Base-by-base conservation (phyloP, 495 filamentous ascomycete genomes). In the Aspergillus baeticus region DNA sequence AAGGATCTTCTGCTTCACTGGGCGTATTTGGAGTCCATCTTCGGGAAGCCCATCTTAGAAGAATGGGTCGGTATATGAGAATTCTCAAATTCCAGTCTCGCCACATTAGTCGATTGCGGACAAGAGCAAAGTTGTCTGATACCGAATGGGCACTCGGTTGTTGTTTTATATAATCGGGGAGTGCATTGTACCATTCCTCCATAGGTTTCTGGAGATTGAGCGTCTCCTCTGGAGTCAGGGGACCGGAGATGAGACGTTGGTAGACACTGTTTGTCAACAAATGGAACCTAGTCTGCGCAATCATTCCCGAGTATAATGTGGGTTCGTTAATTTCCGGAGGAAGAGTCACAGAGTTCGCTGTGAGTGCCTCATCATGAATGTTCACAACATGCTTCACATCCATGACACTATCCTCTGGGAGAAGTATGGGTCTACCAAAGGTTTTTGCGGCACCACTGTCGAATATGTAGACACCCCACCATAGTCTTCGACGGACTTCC, bases 71-170 rank as follows among this genome's bases (percentile, higher is more conserved):
- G 55, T 80, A 78, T 14, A 81, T 73, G 17, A 83, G 69, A 53
- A 80, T 79, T 20, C 77, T 67, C 46, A 83, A 63, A 46, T 83
- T 81, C 68, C 78, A 76, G 42, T 77, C 74, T 37, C 80, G 68
- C 78, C 79, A 81, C 55, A 76, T 61, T 33, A 81, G 55, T 39
- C 67, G 67, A 51, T 72, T 77, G 50, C 68, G 72, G 29, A 72
- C 74, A 42, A 70, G 63, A 13, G 69, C 69, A 62, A 73, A 67
- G 22, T 63, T 66, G 47, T 75, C 70, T 10, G 73, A 64, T 34
- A 73, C 68, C 22, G 49, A 33, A 63, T 59, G 22, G 68, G 54
- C 6, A 60, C 51, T 13, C 10, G 65, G 67, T 26, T 75, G 67
- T 26, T 75, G 69, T 46, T 77, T 65, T 33, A 80, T 69, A 51